Conservation (phyloP, 495 filamentous ascomycete species). For the Entonaema liquescens region DNA sequence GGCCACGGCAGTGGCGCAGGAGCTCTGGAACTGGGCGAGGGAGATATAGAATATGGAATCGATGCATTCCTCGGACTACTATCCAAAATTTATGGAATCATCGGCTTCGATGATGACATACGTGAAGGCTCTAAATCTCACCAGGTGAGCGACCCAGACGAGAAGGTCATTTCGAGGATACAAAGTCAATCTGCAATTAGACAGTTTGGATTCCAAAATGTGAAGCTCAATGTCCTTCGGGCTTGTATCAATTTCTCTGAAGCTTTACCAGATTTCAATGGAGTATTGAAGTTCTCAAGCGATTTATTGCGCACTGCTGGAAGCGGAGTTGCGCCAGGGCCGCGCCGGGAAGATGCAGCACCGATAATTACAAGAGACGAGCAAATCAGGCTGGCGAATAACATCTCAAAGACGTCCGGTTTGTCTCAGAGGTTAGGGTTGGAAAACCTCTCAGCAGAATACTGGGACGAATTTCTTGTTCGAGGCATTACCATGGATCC, state of each 20-base stretch:
- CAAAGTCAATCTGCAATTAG: conserved; percentile 61
- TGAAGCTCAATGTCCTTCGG: conserved; percentile 86
- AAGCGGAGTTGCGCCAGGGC: conserved; percentile 75
- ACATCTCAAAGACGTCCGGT: conserved; percentile 82
- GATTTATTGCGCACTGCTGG: conserved; percentile 83
- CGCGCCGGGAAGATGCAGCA: conserved; percentile 66
- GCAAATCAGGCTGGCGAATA: conserved; percentile 79
- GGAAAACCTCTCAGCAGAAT: conserved; percentile 75
- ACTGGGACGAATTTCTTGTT: conserved; percentile 96
- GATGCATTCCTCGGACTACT: conserved; percentile 59
- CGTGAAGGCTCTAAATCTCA: conserved; percentile 17
- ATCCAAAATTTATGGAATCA: conserved; percentile 60
- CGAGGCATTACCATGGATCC: conserved; percentile 76
- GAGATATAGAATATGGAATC: conserved; percentile 79
- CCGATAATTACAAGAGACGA: conserved; percentile 80
- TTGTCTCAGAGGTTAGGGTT: conserved; percentile 78
- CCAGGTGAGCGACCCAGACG: conserved; percentile 54
- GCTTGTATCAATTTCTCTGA: conserved; percentile 91
- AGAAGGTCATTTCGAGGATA: conserved; percentile 60
- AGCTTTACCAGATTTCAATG: conserved; percentile 89
- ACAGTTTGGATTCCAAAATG: conserved; percentile 68
- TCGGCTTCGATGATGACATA: conserved; percentile 46
- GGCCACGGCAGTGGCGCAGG: conserved; percentile 62
- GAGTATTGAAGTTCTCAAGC: conserved; percentile 84
- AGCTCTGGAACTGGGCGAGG: conserved; percentile 75